These are phyloP conservation scores for Fusarium sacchari DNA, from an alignment of 2,329 filamentous ascomycete species.

Conservation along the genomic window DNA sequence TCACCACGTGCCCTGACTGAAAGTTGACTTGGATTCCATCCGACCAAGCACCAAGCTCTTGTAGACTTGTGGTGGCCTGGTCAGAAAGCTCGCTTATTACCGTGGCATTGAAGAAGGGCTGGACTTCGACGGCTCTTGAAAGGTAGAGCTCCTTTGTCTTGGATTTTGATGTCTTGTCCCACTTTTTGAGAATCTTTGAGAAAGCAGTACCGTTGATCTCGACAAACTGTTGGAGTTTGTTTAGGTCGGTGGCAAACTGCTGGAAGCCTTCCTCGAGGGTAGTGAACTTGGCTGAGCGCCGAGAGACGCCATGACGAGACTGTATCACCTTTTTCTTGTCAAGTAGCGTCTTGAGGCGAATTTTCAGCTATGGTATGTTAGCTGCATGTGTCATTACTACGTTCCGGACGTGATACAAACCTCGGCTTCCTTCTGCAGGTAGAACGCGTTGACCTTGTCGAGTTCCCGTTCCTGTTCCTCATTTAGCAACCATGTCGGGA, in stretches of 20 bases:
- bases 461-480: constrained; percentile 85
- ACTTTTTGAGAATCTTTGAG: constrained; percentile 99
- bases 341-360: constrained; percentile 88
- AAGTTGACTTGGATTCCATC: constrained; percentile 95
- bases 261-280: constrained; percentile 96
- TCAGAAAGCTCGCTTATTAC: constrained; percentile 97
- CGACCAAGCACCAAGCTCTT: constrained; percentile 95
- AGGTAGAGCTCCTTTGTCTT: constrained; percentile 98
- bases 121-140: constrained; percentile 93
- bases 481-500: constrained; percentile 52
- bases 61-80: constrained; percentile 93
- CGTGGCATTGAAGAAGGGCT: constrained; percentile 97
- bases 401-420: constrained; percentile 60
- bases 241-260: constrained; percentile 94
- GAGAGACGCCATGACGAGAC: constrained; percentile 81
- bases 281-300: constrained; percentile 91
- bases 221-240: constrained; percentile 98
- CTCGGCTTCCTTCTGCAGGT: constrained; percentile 97
- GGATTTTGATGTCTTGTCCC: constrained; percentile 99
- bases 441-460: constrained; percentile 98
- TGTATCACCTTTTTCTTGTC: constrained; percentile 96
- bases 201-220: constrained; percentile 98
- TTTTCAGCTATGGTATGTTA: constrained; percentile 75
- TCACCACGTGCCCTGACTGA: constrained; percentile 73
- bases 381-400: background rate